These are phyloP conservation scores for Diaporthe australafricana DNA, from an alignment of 2,329 filamentous ascomycete genomes.

Conservation along the genomic window DNA sequence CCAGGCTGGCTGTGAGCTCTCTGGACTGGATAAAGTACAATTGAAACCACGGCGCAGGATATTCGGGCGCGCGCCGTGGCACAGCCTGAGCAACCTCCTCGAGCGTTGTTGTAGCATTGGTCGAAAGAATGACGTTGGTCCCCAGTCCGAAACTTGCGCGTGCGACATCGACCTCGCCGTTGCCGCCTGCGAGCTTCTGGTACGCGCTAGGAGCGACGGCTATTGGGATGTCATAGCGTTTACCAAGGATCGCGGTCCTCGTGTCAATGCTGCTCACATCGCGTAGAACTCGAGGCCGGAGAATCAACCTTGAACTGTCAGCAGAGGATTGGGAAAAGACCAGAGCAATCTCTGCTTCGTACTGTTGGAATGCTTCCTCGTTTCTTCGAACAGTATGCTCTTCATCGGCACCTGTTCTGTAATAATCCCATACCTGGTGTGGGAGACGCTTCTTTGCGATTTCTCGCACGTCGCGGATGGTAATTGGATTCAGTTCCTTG, in stretches of 20 bases:
- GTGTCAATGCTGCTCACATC: slow-evolving; percentile 53
- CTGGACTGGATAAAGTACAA: not conserved
- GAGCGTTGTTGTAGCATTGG: slow-evolving; percentile 56
- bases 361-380: not conserved
- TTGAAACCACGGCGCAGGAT: not conserved
- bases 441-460: not conserved
- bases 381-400: not conserved
- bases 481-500: not conserved
- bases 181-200: slow-evolving; percentile 62
- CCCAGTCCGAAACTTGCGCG: slow-evolving; percentile 56
- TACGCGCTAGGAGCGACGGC: slow-evolving; percentile 66
- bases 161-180: slow-evolving; percentile 63
- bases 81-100: slow-evolving; percentile 55
- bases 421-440: not conserved
- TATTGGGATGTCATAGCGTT: slow-evolving; percentile 60
- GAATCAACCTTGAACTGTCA: not conserved
- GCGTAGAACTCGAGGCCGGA: slow-evolving; percentile 57
- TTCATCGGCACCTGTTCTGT: not conserved
- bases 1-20: not conserved
- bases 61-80: not conserved
- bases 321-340: not conserved
- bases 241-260: slow-evolving; percentile 57
- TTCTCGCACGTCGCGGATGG: not conserved
- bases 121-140: slow-evolving; percentile 60
- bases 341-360: not conserved